Evolutionary conservation across 352 stramenopile genomes (phyloP), one percentile per base, ranked within the genome.

Genomic region (Globisporangium iwayamae): DNA sequence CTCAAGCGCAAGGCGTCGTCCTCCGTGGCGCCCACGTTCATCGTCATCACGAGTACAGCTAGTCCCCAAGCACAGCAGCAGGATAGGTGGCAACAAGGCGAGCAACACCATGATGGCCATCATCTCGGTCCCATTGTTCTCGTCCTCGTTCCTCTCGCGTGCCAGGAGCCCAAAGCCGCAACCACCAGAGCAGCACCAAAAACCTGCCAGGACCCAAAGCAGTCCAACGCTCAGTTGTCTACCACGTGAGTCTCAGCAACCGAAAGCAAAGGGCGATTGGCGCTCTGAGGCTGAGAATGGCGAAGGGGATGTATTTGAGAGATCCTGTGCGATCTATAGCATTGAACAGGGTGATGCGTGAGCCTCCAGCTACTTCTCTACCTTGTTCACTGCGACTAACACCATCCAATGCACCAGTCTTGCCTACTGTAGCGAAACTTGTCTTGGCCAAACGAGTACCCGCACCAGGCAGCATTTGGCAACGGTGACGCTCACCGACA

Each of bases 21-120:
- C 32, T 36, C 45, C 16, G 20, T 56, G 9, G 28, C 30, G 14
- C 30, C 45, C 5, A 63, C 45, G 8, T 56, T 22, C 4, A 56
- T 57, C 48, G 38, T 39, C 38, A 61, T 61, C 22, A 1, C 38
- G 55, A 61, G 48, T 22, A 25, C 25, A 54, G 32, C 20, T 13
- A 4, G 38, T 7, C 22, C 48, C 25, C 1, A 39, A 39, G 48
- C 14, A 55, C 16, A 25, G n/a, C 13, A n/a, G 16, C 38, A 28
- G 25, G 25, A 28, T 28, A 28, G 25, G 2, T 28, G 25, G 25
- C 25, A 28, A 28, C 25, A 28, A 28, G 25, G 25, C 25, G 25
- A 41, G 16, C 18, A 56, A 5, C 11, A 3, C 28, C 16, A 18
- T 41, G 8, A 41, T 14, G 1, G 7, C 50, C 25, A 13, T 56